Base-by-base conservation (phyloP, 2,329 filamentous ascomycete species). In the Blumeria hordei region DNA sequence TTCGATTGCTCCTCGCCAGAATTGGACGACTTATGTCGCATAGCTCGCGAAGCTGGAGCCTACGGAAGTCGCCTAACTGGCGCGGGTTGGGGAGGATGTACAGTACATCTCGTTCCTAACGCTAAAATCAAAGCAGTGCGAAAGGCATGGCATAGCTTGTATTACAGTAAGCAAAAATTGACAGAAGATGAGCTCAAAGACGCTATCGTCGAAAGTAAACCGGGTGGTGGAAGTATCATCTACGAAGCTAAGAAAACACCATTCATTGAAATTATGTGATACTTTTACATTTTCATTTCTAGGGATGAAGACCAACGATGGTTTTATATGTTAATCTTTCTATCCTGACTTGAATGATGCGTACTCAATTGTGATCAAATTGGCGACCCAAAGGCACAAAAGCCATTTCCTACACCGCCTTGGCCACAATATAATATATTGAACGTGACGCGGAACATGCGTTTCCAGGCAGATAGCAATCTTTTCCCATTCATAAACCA, bases 61-160 rank as follows among this genome's bases (percentile, higher is more conserved):
- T 88, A 87, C 65, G 92, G 90, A 33, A 88, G 84, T 61, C 74
- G 90, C 32, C 70, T 95, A 61, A 96, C 90, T 0, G 92, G 92
- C 41, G 92, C 92, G 0, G 92, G 92, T 3, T 98, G 92, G 92
- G 92, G 92, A 58, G 92, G 92, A 2, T 96, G 92, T 70, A 92
- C 80, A 58, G 90, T 98, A 56, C 92, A 98, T 70, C 75, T 98
- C 56, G 83, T 96, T 54, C 84, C 90, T 0, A 84, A 80, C 56
- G 77, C 87, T 63, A 90, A 83, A 68, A 83, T 95, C 0, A 80
- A 82, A 5, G 77, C 72, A 32, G 85, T 98, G 21, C 86, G 77
- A 66, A 73, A 77, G 63, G 85, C 85, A 5, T 80, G 92, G 75
- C 78, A 84, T 62, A 75, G 75, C 59, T 80, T 88, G 65, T 98